Base-by-base conservation (phyloP, 495 filamentous ascomycete genomes). In the Tuber brumale region DNA sequence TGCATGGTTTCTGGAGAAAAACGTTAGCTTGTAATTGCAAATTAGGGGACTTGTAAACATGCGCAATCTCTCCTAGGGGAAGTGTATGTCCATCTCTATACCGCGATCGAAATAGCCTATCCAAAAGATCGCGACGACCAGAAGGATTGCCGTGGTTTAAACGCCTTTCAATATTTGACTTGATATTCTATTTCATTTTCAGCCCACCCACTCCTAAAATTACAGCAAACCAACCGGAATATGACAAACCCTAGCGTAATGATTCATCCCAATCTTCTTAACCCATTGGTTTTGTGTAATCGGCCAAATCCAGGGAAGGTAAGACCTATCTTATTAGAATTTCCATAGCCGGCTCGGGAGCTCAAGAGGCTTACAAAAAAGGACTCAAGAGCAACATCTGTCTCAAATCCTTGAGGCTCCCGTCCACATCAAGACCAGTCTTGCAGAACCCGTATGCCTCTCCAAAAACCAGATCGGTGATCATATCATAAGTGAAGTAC, bases 401-500 rank as follows among this genome's bases (percentile, higher is more conserved):
- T 18, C 78, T 71, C 23, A 80, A 71, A 70, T 80, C 77, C 1
- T 71, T 73, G 69, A 80, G 77, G 19, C 78, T 77, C 66, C 79
- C 79, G 2, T 80, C 76, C 42, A 81, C 76, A 66, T 81, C 80
- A 35, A 27, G 44, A n/a, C 61, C 80, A 69, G 72, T 73, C 3
- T 77, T 81, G 43, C 80, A 81, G 44, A 81, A 81, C 57, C 80
- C 80, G 37, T 79, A 81, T 5, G 79, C 74, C 72, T 81, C 80
- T 43, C 80, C 80, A 76, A 81, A 81, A 44, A 77, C 79, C 16
- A 81, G 37, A 35, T 81, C 80, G 71, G 79, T 81, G 66, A 81
- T 81, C 76, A 81, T 81, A 70, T 81, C 80, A 35, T 81, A 80
- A 48, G 78, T 80, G 23, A 80, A 80, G 43, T 80, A 80, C 44